Conservation (phyloP, 495 filamentous ascomycete genomes). For the Hamigera avellanea region DNA sequence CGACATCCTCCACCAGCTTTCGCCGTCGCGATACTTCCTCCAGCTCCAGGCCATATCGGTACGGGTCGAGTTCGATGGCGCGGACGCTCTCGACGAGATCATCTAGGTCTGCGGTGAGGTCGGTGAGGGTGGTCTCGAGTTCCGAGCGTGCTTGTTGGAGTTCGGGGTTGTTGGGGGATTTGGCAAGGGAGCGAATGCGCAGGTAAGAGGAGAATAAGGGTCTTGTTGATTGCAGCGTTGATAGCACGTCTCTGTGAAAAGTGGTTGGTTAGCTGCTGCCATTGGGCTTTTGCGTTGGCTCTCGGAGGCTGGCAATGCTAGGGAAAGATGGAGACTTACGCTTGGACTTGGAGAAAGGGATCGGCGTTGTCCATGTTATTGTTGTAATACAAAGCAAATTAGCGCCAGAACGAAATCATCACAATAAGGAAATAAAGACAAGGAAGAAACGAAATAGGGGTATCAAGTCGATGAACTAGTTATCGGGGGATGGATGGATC, state of each 20-base stretch:
- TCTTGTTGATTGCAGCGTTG: constrained; percentile 65
- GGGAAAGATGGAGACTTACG: constrained; percentile 35
- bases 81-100: constrained; percentile 83
- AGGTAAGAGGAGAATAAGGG: constrained; percentile 90
- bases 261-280: no score
- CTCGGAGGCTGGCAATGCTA: not conserved
- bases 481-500: no score
- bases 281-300: not conserved
- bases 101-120: constrained; percentile 73
- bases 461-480: no score
- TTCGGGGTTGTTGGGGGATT: constrained; percentile 65
- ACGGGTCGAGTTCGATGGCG: constrained; percentile 81
- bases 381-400: constrained; percentile 1
- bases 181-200: constrained; percentile 79
- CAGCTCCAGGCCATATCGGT: constrained; percentile 75
- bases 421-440: not conserved
- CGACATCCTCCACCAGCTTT: constrained; percentile 80
- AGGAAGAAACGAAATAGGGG: no score
- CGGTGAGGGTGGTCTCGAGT: constrained; percentile 62
- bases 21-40: constrained; percentile 73
- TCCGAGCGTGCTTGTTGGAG: constrained; percentile 73
- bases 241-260: constrained; percentile 63
- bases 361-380: constrained; percentile 57
- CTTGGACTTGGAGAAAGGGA: constrained; percentile 89
- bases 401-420: not conserved